Evolutionary conservation across 805 yeast genomes (phyloP).

Genomic region (Pichia sporocuriosa): DNA sequence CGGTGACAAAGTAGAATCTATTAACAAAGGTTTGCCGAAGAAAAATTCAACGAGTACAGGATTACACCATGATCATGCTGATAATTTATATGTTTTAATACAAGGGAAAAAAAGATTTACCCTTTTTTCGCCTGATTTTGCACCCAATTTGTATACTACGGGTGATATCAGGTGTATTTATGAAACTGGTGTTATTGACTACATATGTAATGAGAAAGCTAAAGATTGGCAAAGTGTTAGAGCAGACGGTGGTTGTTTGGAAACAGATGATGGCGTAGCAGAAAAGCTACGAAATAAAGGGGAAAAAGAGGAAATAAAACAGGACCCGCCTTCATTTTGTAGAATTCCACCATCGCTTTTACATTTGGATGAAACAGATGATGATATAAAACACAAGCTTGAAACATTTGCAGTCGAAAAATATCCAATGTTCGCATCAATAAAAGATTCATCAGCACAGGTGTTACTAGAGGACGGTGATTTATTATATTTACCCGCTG

Average conservation of each 20-base stretch:
- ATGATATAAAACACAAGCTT: constrained; percentile 20
- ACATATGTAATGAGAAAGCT: constrained; percentile 44
- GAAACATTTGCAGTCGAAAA: neutral
- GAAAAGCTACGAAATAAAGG: constrained; percentile 21
- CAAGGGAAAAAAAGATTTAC: constrained; percentile 63
- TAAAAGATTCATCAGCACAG: constrained; percentile 34
- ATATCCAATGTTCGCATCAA: constrained; percentile 11
- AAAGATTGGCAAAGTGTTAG: constrained; percentile 58
- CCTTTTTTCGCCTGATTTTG: constrained; percentile 57
- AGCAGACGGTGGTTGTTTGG: constrained; percentile 49
- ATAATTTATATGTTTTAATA: constrained; percentile 58
- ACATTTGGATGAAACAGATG: constrained; percentile 49
- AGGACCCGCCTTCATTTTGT: constrained; percentile 67
- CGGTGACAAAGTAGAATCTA: neutral
- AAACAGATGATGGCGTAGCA: constrained; percentile 29
- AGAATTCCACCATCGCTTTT: constrained; percentile 55
- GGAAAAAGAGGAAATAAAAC: constrained; percentile 16
- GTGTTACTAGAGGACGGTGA: constrained; percentile 55
- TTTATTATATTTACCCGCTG: constrained; percentile 65
- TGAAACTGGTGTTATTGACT: constrained; percentile 63
- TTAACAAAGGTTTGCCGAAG: constrained; percentile 49
- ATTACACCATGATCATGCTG: constrained; percentile 76
- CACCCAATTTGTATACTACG: constrained; percentile 51
- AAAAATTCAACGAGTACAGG: constrained; percentile 56
- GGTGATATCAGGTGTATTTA: constrained; percentile 50